A percentile compares a stretch with the other conserved stretches of the same genome.
Conservation (phyloP, 306 rosid genomes). For the Glycine latifolia region DNA sequence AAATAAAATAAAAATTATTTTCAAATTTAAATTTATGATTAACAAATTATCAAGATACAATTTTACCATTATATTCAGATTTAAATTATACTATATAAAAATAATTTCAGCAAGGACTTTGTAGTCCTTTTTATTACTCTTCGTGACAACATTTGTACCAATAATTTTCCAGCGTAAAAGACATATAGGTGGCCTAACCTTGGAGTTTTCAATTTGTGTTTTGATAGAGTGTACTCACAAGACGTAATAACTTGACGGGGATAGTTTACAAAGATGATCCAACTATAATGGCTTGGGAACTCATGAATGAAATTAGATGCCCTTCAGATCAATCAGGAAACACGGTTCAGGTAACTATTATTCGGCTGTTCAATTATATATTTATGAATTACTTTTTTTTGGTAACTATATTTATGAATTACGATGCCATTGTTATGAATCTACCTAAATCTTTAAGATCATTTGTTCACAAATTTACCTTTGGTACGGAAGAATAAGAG, state of each 20-base stretch:
- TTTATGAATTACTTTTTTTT: no score
- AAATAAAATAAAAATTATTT: no score
- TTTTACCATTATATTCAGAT: no score
- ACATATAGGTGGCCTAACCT: not conserved
- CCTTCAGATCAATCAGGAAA: conserved; percentile 78
- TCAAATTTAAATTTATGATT: no score
- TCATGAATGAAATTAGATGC: conserved; percentile 90
- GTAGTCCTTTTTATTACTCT: not conserved
- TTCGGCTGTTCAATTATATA: not conserved
- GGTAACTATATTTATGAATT: no score
- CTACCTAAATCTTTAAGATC: no score
- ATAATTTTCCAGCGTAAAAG: not conserved
- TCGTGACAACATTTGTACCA: not conserved
- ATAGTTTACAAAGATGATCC: conserved; percentile 85
- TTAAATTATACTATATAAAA: not conserved
- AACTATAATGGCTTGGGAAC: conserved; percentile 98
- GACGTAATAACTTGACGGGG: conserved; percentile 77
- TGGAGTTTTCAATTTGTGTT: not conserved
- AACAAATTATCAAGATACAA: no score
- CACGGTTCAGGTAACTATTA: conserved; percentile 68
- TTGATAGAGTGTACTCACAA: conserved; percentile 67
- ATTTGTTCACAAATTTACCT: no score
- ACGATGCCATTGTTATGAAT: no score
- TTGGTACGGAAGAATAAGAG: no score
- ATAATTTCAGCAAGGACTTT: not conserved